phyloP scores from a whole-genome alignment of 2,329 filamentous ascomycete genomes.

The Aureobasidium namibiae region DNA sequence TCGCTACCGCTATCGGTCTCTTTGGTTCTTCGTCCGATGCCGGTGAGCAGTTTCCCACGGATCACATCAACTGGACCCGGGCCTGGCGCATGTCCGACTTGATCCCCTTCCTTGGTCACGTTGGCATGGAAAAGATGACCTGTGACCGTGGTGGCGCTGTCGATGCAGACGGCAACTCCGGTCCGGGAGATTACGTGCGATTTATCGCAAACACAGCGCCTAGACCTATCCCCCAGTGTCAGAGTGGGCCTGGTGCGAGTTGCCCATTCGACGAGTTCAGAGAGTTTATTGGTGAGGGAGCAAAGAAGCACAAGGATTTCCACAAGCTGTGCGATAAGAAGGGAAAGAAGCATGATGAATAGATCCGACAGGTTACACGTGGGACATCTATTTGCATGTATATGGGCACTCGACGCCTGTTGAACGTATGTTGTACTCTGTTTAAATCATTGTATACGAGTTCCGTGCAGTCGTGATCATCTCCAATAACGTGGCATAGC shows the following conservation, averaged over 20 bases:
- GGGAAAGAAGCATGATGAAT: background rate
- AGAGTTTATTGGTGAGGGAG: conserved; percentile 12
- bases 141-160: conserved; percentile 5
- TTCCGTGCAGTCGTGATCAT: too few relatives aligned
- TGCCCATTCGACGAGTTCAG: conserved; percentile 14
- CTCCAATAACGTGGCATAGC: too few relatives aligned
- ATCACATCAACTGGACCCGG: conserved; percentile 16
- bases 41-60: conserved; percentile 15
- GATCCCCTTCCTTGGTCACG: conserved; percentile 18
- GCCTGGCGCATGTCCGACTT: conserved; percentile 17
- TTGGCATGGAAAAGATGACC: conserved; percentile 16
- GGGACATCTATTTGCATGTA: background rate
- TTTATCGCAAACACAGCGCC: conserved; percentile 16
- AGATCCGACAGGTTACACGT: background rate
- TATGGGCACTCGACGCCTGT: too few relatives aligned
- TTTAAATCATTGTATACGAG: too few relatives aligned
- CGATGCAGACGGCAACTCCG: background rate
- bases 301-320: conserved; percentile 15
- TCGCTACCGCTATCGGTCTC: conserved; percentile 16
- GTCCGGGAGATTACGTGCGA: conserved; percentile 14
- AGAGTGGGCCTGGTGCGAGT: conserved; percentile 16
- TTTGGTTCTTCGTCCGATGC: conserved; percentile 15
- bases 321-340: conserved; percentile 15
- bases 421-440: too few relatives aligned
- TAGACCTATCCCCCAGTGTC: conserved; percentile 15